Evolutionary conservation across 257 asterid genomes (phyloP), one percentile per base, ranked within the genome.

Genomic region (Fraxinus americana): DNA sequence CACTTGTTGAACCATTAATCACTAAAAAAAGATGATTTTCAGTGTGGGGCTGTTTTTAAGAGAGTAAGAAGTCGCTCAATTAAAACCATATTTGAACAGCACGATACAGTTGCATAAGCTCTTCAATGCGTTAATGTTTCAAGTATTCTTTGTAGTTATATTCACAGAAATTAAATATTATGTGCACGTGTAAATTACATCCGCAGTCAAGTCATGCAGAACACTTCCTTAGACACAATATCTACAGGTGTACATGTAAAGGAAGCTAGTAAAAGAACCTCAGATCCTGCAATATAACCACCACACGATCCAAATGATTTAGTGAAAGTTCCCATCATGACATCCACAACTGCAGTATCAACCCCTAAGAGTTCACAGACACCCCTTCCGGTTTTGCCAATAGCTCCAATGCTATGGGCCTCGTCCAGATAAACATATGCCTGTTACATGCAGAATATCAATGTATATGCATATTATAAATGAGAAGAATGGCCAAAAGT

Each of bases 331-430:
- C 99, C 99, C 99, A 96, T 96, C 99, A 96, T 86, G 83, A 96
- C 83, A 83, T 96, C 98, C 81, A 96, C 92, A 73, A 93, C 98
- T 48, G 97, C 91, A 14, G 98, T 96, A 81, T 93, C 99, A 81
- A 96, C 99, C 19, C 97, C 98, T 79, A 96, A 82, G 59, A 96
- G 97, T 88, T 96, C 99, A 81, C 99, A 96, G 75, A 96, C 97
- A 73, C 99, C 99, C 83, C 96, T 91, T 81, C 99, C 99, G 23
- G 94, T 79, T 92, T 93, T 96, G 36, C 99, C 99, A 81, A 96
- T 84, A 79, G 99, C 99, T 70, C 99, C 99, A 81, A 96, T 96
- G 91, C 99, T 96, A 85, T 96, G 98, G 67, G 99, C 99, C 92
- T 96, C 99, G 78, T 96, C 99, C 84, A 96, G 89, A 85, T 96